These are phyloP conservation scores for Actinomortierella ambigua DNA, from an alignment of 371 early-diverging fungal species.

Conservation along the genomic window DNA sequence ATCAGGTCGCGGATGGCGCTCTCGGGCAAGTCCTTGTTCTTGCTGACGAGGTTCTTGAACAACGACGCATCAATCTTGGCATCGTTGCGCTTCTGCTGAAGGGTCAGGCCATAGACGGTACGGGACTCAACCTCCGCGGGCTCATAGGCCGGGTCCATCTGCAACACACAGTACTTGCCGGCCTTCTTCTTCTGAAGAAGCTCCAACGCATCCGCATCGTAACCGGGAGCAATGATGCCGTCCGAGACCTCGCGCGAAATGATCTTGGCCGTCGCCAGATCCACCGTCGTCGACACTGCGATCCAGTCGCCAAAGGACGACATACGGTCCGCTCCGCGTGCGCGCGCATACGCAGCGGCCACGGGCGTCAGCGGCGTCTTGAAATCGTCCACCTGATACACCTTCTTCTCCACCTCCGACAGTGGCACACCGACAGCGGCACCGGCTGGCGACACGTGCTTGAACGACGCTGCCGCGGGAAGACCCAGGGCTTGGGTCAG, in stretches of 20 bases:
- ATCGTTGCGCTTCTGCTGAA: conserved; percentile 93
- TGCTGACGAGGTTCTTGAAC: conserved; percentile 86
- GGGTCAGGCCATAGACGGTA: conserved; percentile 90
- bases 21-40: conserved; percentile 74
- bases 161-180: conserved; percentile 94
- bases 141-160: conserved; percentile 90
- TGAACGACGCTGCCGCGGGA: conserved; percentile 97
- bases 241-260: conserved; percentile 96
- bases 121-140: conserved; percentile 86
- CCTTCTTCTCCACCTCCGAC: conserved; percentile 81
- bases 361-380: conserved; percentile 73
- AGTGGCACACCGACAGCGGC: conserved; percentile 93
- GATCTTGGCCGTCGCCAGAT: conserved; percentile 92
- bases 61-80: conserved; percentile 71
- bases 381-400: conserved; percentile 91
- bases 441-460: conserved; percentile 98
- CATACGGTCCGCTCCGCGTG: conserved; percentile 97
- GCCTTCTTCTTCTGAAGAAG: conserved; percentile 93
- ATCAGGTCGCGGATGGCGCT: conserved; percentile 83
- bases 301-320: conserved; percentile 98
- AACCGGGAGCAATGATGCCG: conserved; percentile 96
- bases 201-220: conserved; percentile 86
- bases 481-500: conserved; percentile 68
- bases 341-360: conserved; percentile 88
- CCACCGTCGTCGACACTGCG: conserved; percentile 88